phyloP scores from a whole-genome alignment of 2,329 filamentous ascomycete genomes.

The Aureobasidium sp. region DNA sequence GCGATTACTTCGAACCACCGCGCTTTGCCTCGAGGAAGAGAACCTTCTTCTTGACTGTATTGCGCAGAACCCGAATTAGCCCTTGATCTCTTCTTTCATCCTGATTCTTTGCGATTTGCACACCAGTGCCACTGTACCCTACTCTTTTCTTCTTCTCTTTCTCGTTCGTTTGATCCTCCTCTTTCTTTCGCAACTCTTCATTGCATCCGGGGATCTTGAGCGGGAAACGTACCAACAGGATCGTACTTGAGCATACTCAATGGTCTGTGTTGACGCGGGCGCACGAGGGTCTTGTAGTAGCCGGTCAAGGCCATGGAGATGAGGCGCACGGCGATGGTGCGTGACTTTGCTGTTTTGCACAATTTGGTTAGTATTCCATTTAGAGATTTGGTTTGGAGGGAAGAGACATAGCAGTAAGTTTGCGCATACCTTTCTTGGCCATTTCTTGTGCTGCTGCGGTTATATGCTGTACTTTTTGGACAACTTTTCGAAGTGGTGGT shows the following conservation, averaged over 20 bases:
- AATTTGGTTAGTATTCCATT: neutral
- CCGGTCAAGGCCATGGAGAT: slow-evolving; percentile 98
- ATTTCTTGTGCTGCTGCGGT: slow-evolving; percentile 6
- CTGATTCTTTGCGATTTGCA: neutral
- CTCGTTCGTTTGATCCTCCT: neutral
- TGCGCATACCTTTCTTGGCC: slow-evolving; percentile 24
- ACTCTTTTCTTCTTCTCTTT: neutral
- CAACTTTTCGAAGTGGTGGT: neutral
- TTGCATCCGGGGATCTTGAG: neutral
- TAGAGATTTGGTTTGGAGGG: neutral
- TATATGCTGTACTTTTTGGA: neutral
- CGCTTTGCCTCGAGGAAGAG: slow-evolving; percentile 84
- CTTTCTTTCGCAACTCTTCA: neutral
- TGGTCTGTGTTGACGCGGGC: slow-evolving; percentile 70
- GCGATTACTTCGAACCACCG: slow-evolving; percentile 3
- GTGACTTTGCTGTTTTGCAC: slow-evolving; percentile 64
- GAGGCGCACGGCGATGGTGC: slow-evolving; percentile 85
- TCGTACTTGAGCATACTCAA: slow-evolving; percentile 99
- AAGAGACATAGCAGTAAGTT: too few relatives aligned
- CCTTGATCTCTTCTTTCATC: neutral
- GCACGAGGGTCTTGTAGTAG: slow-evolving; percentile 86
- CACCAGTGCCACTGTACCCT: too few relatives aligned
- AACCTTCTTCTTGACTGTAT: slow-evolving; percentile 83
- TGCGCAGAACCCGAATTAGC: slow-evolving; percentile 9
- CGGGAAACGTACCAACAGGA: slow-evolving; percentile 65